Percentiles rank a stretch among this genome's conserved stretches.
These are phyloP conservation scores for Fallopia convolvulus DNA, from an alignment of 148 eudicot genomes.

Conservation along the genomic window DNA sequence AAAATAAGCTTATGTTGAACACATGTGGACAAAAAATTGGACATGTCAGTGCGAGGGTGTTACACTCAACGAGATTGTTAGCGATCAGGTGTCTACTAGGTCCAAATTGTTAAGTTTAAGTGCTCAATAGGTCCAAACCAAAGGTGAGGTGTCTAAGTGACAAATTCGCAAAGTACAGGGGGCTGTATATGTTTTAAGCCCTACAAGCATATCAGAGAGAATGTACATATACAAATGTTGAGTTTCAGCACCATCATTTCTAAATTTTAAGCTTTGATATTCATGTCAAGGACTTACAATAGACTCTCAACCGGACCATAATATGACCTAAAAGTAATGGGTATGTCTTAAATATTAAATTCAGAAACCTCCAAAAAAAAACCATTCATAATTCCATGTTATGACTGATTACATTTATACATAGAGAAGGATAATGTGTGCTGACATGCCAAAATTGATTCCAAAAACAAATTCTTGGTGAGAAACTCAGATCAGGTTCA, in stretches of 20 bases:
- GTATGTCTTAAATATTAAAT: background rate
- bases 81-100: too few species aligned
- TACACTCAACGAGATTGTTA: too few species aligned
- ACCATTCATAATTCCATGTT: background rate
- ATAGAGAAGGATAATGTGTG: background rate
- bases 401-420: slow-evolving; percentile 1
- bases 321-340: background rate
- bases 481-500: background rate
- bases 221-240: too few species aligned
- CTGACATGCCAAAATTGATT: background rate
- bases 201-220: too few species aligned
- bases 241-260: background rate
- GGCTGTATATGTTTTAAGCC: too few species aligned
- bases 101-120: too few species aligned
- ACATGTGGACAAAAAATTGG: too few species aligned
- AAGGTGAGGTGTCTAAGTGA: too few species aligned
- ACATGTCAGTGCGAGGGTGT: too few species aligned
- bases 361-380: background rate
- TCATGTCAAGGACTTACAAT: background rate
- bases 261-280: background rate
- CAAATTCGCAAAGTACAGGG: too few species aligned
- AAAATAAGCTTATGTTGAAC: too few species aligned
- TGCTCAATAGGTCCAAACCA: too few species aligned
- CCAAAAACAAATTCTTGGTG: background rate
- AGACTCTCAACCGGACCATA: background rate